phyloP scores from a whole-genome alignment of 768 basidiomycete species.

The Suillus ampliporus region DNA sequence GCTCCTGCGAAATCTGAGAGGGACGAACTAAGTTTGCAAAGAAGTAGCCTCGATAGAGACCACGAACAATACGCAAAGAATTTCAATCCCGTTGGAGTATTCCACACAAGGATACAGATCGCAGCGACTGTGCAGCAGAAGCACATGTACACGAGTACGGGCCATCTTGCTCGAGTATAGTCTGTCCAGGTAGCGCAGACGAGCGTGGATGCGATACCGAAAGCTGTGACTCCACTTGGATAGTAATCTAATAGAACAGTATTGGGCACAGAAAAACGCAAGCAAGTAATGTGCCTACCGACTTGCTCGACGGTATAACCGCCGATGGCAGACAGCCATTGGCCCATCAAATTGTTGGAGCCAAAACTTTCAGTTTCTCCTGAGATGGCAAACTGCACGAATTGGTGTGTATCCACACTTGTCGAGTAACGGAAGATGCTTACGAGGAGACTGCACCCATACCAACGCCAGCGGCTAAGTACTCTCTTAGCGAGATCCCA shows the following conservation, averaged over 20 bases:
- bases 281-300: slow-evolving; percentile 38
- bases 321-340: slow-evolving; percentile 67
- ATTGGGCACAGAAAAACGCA: slow-evolving; percentile 12
- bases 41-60: not conserved
- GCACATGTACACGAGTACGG: slow-evolving; percentile 68
- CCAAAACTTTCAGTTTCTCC: slow-evolving; percentile 74
- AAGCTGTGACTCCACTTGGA: slow-evolving; percentile 67
- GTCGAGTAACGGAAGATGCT: slow-evolving; percentile 20
- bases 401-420: not conserved
- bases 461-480: slow-evolving; percentile 69
- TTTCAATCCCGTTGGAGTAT: slow-evolving; percentile 62
- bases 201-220: slow-evolving; percentile 67
- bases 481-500: slow-evolving; percentile 54
- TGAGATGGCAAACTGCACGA: slow-evolving; percentile 60
- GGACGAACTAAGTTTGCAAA: not conserved
- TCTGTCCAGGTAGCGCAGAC: slow-evolving; percentile 71
- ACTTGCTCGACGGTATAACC: slow-evolving; percentile 69
- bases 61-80: slow-evolving; percentile 76
- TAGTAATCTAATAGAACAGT: slow-evolving; percentile 52
- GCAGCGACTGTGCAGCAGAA: slow-evolving; percentile 57
- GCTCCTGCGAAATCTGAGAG: slow-evolving; percentile 61
- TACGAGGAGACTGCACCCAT: slow-evolving; percentile 68
- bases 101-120: slow-evolving; percentile 66
- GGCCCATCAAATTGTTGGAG: slow-evolving; percentile 76
- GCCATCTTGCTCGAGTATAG: slow-evolving; percentile 59